phyloP scores from a whole-genome alignment of 441 rosid genomes.

The Lepidium campestre region DNA sequence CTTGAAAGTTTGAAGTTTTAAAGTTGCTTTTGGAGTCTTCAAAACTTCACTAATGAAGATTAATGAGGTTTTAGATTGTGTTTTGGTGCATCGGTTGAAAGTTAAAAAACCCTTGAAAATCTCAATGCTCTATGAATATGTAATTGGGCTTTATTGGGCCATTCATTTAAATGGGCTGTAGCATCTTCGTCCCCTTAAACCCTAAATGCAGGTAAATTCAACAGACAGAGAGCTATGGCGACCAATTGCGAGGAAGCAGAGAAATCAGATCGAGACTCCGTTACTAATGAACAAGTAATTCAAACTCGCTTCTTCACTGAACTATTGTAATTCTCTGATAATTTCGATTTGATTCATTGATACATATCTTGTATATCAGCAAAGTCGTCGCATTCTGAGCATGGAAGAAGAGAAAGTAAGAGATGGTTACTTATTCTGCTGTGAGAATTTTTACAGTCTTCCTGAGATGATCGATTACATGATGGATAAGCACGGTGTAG shows the following conservation, averaged over 20 bases:
- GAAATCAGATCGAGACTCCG: neutral
- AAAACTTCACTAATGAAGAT: no score
- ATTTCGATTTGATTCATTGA: neutral
- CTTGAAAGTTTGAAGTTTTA: no score
- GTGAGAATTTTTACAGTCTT: neutral
- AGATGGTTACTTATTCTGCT: neutral
- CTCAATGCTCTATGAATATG: no score
- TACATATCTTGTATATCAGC: neutral
- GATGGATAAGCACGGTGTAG: neutral
- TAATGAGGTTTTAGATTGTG: no score
- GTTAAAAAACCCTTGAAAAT: no score
- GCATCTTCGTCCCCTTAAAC: no score
- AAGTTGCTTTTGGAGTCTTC: no score
- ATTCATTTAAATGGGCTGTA: no score
- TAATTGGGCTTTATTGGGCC: no score
- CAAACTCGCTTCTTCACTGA: neutral
- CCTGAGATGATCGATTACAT: neutral
- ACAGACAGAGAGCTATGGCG: slow-evolving; percentile 27
- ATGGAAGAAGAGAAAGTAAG: neutral
- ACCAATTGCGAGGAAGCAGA: neutral
- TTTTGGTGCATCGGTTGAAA: no score
- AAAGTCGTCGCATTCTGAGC: neutral
- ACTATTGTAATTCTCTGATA: no score
- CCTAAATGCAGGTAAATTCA: no score
- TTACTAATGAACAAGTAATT: neutral